These are phyloP conservation scores for Leccinum uliginosum DNA, from an alignment of 768 basidiomycete genomes.

Conservation along the genomic window DNA sequence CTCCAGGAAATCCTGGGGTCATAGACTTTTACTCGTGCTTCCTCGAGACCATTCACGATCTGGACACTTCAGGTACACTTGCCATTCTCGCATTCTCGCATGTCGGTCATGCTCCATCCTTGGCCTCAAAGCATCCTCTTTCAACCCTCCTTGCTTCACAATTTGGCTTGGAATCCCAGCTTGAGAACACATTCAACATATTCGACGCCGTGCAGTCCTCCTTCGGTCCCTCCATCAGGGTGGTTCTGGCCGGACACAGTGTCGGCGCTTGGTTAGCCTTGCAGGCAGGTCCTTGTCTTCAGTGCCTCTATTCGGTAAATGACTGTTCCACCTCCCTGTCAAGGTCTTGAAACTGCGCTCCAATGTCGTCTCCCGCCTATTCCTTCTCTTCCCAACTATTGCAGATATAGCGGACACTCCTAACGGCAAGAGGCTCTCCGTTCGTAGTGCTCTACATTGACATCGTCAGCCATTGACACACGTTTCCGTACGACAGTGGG, in stretches of 20 bases:
- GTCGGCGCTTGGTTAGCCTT: conserved; percentile 68
- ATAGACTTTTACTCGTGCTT: conserved; percentile 66
- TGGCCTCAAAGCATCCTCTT: conserved; percentile 4
- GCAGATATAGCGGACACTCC: conserved; percentile 59
- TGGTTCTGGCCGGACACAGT: conserved; percentile 61
- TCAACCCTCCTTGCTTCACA: conserved; percentile 16
- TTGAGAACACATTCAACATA: conserved; percentile 52
- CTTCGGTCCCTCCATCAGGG: conserved; percentile 32
- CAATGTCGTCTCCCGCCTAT: conserved; percentile 36
- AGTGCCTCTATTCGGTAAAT: neutral
- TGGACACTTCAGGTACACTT: conserved; percentile 31
- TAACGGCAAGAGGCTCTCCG: conserved; percentile 56
- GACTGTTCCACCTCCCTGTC: neutral
- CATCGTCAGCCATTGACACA: neutral
- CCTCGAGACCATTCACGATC: conserved; percentile 46
- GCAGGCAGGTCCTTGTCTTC: conserved; percentile 40
- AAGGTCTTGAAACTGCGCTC: conserved; percentile 51
- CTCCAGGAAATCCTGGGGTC: conserved; percentile 53
- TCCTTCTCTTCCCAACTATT: conserved; percentile 70
- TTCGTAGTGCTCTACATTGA: conserved; percentile 30
- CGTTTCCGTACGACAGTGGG: conserved; percentile 31
- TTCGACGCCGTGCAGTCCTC: conserved; percentile 39
- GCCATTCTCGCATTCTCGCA: conserved; percentile 61
- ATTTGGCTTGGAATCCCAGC: conserved; percentile 43
- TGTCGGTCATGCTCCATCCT: conserved; percentile 55